These are phyloP conservation scores for Dothistroma septosporum DNA, from an alignment of 2,329 filamentous ascomycete genomes.

Conservation along the genomic window DNA sequence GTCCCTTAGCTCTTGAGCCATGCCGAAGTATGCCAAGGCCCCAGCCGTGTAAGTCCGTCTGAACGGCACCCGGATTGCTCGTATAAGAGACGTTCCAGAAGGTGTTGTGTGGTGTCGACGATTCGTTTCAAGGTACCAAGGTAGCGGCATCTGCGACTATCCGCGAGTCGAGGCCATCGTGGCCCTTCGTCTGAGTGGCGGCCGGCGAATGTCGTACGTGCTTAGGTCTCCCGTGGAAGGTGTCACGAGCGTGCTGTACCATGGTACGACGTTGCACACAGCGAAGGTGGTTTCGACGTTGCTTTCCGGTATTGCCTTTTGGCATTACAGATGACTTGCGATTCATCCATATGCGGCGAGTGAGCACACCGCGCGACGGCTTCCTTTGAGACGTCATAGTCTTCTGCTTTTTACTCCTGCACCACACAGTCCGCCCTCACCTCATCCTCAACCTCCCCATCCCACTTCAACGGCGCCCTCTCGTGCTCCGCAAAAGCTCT, in stretches of 20 bases:
- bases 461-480: constrained; percentile 64
- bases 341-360: neutral
- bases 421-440: constrained; percentile 38
- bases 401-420: neutral
- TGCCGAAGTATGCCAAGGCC: neutral
- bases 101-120: neutral
- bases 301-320: neutral
- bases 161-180: neutral
- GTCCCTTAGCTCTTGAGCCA: neutral
- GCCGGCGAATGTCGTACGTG: neutral
- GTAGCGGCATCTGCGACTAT: neutral
- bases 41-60: neutral
- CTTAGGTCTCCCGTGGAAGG: neutral
- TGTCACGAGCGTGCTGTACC: neutral
- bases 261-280: neutral
- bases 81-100: neutral
- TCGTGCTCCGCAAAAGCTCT: neutral
- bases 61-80: neutral
- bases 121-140: neutral
- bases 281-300: neutral
- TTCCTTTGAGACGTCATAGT: neutral
- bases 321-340: neutral
- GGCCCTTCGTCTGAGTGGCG: neutral
- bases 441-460: constrained; percentile 73
- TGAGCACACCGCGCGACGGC: too few relatives aligned